A percentile compares a stretch with the other conserved stretches of the same genome.
Conservation (phyloP, 169 alveolate genomes). For the Plasmodium ovale region DNA sequence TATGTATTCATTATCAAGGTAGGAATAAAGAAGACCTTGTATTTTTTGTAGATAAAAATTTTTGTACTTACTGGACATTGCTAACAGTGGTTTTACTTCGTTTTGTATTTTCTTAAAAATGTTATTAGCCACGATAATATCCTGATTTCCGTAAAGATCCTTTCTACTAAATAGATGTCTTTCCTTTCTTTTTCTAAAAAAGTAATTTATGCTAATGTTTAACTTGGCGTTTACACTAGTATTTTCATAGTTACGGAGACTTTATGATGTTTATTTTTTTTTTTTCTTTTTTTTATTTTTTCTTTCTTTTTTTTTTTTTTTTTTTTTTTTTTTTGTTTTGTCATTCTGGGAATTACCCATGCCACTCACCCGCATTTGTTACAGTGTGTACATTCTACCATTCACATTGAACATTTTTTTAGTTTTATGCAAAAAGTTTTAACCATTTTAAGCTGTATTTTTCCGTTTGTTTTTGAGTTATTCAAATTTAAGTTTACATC, state of each 20-base stretch:
- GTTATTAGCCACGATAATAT: constrained; percentile 48
- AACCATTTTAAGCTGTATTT: not conserved
- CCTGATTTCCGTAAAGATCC: constrained; percentile 76
- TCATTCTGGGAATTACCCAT: not conserved
- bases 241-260: no score
- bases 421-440: not conserved
- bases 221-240: constrained; percentile 12
- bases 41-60: constrained; percentile 72
- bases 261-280: no score
- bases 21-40: constrained; percentile 51
- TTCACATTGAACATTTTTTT: not conserved
- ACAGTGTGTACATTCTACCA: constrained; percentile 9
- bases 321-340: constrained; percentile 2
- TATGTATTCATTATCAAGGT: constrained; percentile 44
- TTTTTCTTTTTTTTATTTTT: not conserved
- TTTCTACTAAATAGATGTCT: constrained; percentile 34
- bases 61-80: constrained; percentile 40
- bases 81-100: constrained; percentile 38
- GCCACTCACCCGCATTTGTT: no score
- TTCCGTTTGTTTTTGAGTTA: not conserved
- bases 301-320: constrained; percentile 1
- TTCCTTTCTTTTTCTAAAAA: constrained; percentile 69
- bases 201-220: constrained; percentile 70
- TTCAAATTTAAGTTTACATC: not conserved
- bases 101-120: constrained; percentile 69